Evolutionary conservation across 1,284 basidiomycete genomes (phyloP).

Genomic region (Boletus albobrunnescens): DNA sequence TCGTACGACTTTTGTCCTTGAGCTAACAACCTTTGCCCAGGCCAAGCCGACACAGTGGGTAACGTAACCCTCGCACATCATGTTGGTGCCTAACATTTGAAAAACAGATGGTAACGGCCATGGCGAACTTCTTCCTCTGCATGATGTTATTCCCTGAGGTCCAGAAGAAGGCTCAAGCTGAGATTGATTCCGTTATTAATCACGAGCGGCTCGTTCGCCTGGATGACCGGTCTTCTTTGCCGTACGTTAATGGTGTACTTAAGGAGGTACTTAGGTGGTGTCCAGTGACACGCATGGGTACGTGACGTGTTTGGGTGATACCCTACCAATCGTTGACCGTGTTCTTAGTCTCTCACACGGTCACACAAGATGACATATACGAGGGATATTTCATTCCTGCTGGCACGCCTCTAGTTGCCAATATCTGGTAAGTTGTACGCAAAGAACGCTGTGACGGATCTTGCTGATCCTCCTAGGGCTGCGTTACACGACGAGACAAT

Average conservation of each 20-base stretch:
- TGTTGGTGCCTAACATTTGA: neutral
- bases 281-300: neutral
- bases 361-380: neutral
- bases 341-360: neutral
- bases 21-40: neutral
- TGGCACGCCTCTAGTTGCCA: neutral
- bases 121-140: constrained; percentile 3
- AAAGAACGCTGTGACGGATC: neutral
- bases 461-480: neutral
- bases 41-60: constrained; percentile 1
- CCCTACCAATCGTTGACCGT: neutral
- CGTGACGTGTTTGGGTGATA: neutral
- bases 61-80: neutral
- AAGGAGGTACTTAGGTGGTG: constrained; percentile 1
- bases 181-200: neutral
- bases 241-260: neutral
- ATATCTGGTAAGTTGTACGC: neutral
- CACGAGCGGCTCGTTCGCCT: neutral
- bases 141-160: constrained; percentile 2
- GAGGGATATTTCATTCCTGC: constrained; percentile 1
- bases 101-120: constrained; percentile 2
- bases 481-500: neutral
- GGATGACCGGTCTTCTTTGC: neutral
- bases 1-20: neutral
- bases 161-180: neutral